Conservation (phyloP, 805 yeast genomes). For the Metschnikowia santaceciliae region DNA sequence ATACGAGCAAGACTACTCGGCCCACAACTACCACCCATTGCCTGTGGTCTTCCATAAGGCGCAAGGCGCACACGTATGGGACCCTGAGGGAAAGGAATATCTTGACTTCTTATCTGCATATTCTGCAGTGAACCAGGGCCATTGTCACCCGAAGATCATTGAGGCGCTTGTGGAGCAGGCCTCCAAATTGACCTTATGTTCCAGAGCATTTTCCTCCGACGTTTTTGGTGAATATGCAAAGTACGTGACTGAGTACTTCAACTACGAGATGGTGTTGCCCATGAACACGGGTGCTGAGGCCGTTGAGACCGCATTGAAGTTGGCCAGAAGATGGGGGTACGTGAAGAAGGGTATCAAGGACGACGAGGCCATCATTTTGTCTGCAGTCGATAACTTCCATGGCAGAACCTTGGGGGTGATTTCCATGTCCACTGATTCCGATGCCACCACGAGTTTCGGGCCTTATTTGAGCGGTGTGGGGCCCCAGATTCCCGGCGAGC, state of each 20-base stretch:
- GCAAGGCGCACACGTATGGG: constrained; percentile 92
- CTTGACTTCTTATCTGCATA: constrained; percentile 91
- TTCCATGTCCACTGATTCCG: constrained; percentile 95
- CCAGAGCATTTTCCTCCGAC: constrained; percentile 90
- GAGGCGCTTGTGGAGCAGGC: constrained; percentile 87
- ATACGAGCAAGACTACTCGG: constrained; percentile 78
- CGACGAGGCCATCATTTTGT: constrained; percentile 79
- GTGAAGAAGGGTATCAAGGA: constrained; percentile 76
- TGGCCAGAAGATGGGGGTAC: constrained; percentile 98
- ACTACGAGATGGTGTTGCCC: constrained; percentile 90
- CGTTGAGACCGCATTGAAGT: constrained; percentile 88
- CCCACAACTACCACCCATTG: constrained; percentile 94
- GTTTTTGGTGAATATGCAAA: constrained; percentile 84
- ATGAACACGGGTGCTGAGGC: constrained; percentile 99
- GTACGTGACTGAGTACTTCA: constrained; percentile 81
- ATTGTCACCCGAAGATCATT: constrained; percentile 91
- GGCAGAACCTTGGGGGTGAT: constrained; percentile 94
- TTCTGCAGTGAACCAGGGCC: constrained; percentile 97
- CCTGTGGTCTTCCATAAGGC: constrained; percentile 92
- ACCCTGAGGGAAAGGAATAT: constrained; percentile 94
- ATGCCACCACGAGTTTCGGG: constrained; percentile 83
- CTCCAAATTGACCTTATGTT: constrained; percentile 72
- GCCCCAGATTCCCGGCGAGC: constrained; percentile 75
- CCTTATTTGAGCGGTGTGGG: constrained; percentile 85
- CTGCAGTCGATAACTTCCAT: constrained; percentile 90